Conservation (phyloP, 1,139 yeast species). For the Debaryomyces fabryi region DNA sequence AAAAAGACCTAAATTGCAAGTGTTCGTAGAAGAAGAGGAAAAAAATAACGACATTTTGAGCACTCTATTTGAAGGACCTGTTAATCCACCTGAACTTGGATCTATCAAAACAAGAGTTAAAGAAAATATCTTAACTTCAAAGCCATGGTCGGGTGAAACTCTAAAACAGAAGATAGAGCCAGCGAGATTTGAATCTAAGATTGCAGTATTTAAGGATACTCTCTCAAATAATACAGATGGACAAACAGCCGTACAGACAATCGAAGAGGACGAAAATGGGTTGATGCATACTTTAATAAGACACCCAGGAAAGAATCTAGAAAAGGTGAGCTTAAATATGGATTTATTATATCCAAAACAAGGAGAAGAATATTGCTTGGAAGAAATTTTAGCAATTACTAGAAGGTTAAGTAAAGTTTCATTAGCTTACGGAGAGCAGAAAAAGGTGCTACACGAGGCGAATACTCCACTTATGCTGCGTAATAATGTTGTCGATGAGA, state of each 20-base stretch:
- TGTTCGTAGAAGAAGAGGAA: constrained; percentile 31
- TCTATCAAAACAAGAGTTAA: constrained; percentile 55
- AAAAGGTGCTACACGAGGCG: not conserved
- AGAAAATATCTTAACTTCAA: constrained; percentile 62
- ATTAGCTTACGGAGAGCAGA: not conserved
- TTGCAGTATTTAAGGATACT: constrained; percentile 36
- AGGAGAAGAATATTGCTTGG: constrained; percentile 54
- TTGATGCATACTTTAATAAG: constrained; percentile 50
- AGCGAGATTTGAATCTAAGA: constrained; percentile 22
- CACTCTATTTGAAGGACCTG: constrained; percentile 29
- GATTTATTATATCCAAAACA: constrained; percentile 53
- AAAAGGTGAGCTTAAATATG: constrained; percentile 64
- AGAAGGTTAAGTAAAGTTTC: constrained; percentile 6
- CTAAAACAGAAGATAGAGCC: constrained; percentile 38
- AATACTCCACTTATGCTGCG: not conserved
- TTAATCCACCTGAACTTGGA: constrained; percentile 42
- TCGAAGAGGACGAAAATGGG: constrained; percentile 16
- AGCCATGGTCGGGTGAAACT: constrained; percentile 71
- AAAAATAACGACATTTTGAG: constrained; percentile 33
- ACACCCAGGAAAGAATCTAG: constrained; percentile 63
- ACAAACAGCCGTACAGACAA: constrained; percentile 13
- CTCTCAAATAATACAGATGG: constrained; percentile 31
- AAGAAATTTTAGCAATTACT: constrained; percentile 56
- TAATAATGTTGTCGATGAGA: not conserved
- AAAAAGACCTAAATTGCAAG: constrained; percentile 32